phyloP scores from a whole-genome alignment of 2,329 filamentous ascomycete genomes.

The Seiridium unicorne region DNA sequence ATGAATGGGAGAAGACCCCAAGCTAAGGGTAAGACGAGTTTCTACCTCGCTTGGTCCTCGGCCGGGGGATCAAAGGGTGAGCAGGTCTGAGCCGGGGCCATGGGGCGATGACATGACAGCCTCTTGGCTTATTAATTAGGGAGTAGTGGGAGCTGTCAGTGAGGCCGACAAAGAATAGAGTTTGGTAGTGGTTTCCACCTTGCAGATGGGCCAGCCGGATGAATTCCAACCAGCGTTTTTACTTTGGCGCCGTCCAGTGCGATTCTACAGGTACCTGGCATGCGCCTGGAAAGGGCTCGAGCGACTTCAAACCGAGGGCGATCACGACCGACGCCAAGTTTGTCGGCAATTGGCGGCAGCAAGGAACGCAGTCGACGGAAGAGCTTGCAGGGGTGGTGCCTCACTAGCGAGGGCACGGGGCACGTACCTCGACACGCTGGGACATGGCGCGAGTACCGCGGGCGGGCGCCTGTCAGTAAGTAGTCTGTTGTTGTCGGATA shows the following conservation, averaged over 20 bases:
- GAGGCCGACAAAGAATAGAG: background rate
- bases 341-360: conserved; percentile 3
- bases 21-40: too few species aligned
- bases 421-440: too few species aligned
- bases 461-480: too few species aligned
- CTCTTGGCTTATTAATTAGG: background rate
- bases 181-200: background rate
- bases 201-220: background rate
- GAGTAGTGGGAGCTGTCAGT: background rate
- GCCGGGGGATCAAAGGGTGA: background rate
- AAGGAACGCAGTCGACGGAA: background rate
- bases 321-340: background rate
- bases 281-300: background rate
- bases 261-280: background rate
- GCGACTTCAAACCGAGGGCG: background rate
- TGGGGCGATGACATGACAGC: background rate
- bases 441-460: too few species aligned
- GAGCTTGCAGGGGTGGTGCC: too few species aligned
- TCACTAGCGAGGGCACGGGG: too few species aligned
- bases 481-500: too few species aligned
- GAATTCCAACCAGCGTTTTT: background rate
- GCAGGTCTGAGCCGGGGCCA: background rate
- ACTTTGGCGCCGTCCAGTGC: background rate
- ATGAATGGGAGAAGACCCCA: background rate
- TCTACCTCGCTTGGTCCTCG: background rate